These are phyloP conservation scores for Nidula niveotomentosa DNA, from an alignment of 1,284 basidiomycete genomes.

Conservation along the genomic window DNA sequence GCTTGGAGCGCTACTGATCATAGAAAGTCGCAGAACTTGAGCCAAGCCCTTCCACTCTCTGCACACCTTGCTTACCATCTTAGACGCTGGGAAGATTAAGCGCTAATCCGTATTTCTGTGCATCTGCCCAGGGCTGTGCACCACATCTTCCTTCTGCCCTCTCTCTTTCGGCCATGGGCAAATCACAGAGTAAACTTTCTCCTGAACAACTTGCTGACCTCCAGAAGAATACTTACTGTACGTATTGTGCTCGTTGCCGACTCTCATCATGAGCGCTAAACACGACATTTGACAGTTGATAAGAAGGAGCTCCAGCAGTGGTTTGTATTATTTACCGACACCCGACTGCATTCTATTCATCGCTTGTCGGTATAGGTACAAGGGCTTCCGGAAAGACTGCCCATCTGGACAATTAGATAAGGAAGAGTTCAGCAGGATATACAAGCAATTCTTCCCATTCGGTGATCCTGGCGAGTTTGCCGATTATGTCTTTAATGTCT, in stretches of 20 bases:
- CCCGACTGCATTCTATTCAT: background rate
- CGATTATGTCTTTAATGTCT: constrained; percentile 98
- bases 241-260: constrained; percentile 29
- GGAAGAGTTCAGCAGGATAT: constrained; percentile 96
- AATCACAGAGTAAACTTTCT: constrained; percentile 95
- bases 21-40: no score
- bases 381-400: constrained; percentile 99
- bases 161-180: constrained; percentile 71
- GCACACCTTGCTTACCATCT: no score
- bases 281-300: constrained; percentile 70
- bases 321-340: constrained; percentile 37
- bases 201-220: constrained; percentile 95
- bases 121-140: constrained; percentile 2
- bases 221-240: constrained; percentile 99
- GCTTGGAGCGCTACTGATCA: no score
- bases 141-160: constrained; percentile 9
- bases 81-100: no score
- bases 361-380: constrained; percentile 69
- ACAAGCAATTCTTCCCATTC: constrained; percentile 99
- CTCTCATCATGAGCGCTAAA: constrained; percentile 13
- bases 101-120: background rate
- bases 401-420: constrained; percentile 97
- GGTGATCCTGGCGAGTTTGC: constrained; percentile 98
- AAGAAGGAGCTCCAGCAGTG: constrained; percentile 99
- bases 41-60: no score